Evolutionary conservation across 441 rosid species (phyloP), one percentile per base, ranked within the genome.

Genomic region (Melastoma candidum): DNA sequence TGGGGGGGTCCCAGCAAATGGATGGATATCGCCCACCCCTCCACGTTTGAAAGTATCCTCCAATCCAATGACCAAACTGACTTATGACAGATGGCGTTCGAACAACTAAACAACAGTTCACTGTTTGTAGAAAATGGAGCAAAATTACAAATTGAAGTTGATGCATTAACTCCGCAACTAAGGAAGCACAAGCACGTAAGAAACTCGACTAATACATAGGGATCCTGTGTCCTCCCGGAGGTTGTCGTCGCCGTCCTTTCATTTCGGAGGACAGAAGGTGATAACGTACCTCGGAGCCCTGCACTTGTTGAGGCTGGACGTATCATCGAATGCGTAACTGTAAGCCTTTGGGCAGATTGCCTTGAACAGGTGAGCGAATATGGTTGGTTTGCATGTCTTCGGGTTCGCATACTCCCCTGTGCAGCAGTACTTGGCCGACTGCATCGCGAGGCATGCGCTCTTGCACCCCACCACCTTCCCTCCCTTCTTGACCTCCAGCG

Each of bases 371-470:
- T 81, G 66, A 0, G 95, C 87, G 57, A 81, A 87, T 3, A 87
- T 69, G 0, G 98, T 83, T 1, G 98, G 96, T 65, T 82, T 87
- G 73, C 96, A 87, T 8, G 79, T 83, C 4, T 73, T 69, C 0
- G 90, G 98, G 47, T 80, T 80, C 3, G 77, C 68, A 50, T 64
- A 90, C 25, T 74, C 71, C 0, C 96, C 96, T 0, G 98, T 87
- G 63, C 98, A 90, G 64, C 98, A 90, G 46, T 85, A 83, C 72
- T 76, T 79, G 0, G 96, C 82, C 0, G 98, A 87, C 48, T 80
- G 86, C 96, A 85, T 80, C 3, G 98, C 98, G 54, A 90, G 71
- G 68, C 98, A 90, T 3, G 90, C 98, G 61, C 98, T 90, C 64
- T 90, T 87, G 58, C 98, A 90, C 0, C 85, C 96, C 9, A 90